Evolutionary conservation across 805 yeast genomes (phyloP).

Genomic region (Starmerella bombi): DNA sequence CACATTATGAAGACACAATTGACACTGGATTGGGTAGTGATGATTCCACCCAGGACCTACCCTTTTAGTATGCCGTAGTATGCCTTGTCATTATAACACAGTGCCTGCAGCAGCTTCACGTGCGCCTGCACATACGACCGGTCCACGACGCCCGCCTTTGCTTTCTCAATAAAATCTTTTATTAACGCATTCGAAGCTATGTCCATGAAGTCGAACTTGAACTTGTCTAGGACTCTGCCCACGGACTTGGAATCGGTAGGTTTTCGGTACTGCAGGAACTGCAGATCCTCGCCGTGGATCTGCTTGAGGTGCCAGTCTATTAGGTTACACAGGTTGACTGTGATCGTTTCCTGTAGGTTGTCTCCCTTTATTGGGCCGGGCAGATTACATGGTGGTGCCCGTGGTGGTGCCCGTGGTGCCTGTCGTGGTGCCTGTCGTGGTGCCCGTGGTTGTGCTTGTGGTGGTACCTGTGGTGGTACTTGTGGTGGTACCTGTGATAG

Average conservation of each 20-base stretch:
- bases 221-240: conserved; percentile 1
- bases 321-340: conserved; percentile 1
- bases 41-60: too few relatives aligned
- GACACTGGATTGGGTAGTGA: too few relatives aligned
- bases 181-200: not conserved
- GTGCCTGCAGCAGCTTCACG: conserved; percentile 2
- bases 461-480: too few relatives aligned
- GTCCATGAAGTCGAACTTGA: not conserved
- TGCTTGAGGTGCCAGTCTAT: conserved; percentile 10
- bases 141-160: not conserved
- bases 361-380: conserved; percentile 6
- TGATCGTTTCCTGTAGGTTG: not conserved
- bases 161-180: not conserved
- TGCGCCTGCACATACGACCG: conserved; percentile 1
- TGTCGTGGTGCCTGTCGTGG: too few relatives aligned
- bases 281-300: conserved; percentile 6
- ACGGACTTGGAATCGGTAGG: conserved; percentile 2
- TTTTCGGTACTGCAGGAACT: conserved; percentile 1
- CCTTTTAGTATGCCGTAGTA: conserved; percentile 1
- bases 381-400: not conserved
- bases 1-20: not conserved
- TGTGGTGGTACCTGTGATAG: too few relatives aligned
- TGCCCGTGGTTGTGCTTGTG: too few relatives aligned
- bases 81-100: not conserved
- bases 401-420: not conserved